Evolutionary conservation across 768 basidiomycete species (phyloP), one percentile per base, ranked within the genome.

Genomic region (Scleroderma bovista): DNA sequence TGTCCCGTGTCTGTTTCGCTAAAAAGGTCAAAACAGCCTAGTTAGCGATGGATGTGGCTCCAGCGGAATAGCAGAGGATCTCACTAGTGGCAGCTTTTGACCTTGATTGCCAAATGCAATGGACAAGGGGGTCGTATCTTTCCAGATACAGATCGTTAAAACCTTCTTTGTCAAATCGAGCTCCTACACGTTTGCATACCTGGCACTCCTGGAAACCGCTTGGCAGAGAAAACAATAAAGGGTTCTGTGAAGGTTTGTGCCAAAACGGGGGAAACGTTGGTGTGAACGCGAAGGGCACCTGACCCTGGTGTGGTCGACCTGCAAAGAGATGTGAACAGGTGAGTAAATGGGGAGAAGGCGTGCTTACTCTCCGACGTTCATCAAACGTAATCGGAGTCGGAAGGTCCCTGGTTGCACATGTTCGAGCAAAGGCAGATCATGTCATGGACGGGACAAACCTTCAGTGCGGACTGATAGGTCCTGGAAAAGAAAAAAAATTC

Each of bases 401-500:
- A 93, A 97, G 23, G 76, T 81, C 19, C 93, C 93, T 90, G 43
- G 43, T 55, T 34, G 40, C 45, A 44, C 53, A 58, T 52, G 60
- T 56, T 45, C 51, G 56, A 48, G 54, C 58, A 58, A 55, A 66
- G 57, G 59, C 53, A 54, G 48, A 55, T 47, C 41, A 51, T 48
- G 60, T 57, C 64, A 54, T n/a, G 46, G 64, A 65, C 60, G 61
- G 44, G 46, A 47, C 61, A 62, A 67, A 86, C 89, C 90, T 79
- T 97, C 94, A 17, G 90, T 94, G 50, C 94, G 80, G 43, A 97
- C 88, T 41, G 90, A 93, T 46, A 97, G 70, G 70, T 96, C 94
- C 65, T 93, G 92, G 71, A 94, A 92, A 53, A 96, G 83, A 72
- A 96, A 97, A 69, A 92, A 97, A 54, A 96, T 86, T 7, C 93